Percentiles rank a stretch among this genome's conserved stretches.
phyloP scores from a whole-genome alignment of 2,329 filamentous ascomycete species.

The Sporothrix humicola region DNA sequence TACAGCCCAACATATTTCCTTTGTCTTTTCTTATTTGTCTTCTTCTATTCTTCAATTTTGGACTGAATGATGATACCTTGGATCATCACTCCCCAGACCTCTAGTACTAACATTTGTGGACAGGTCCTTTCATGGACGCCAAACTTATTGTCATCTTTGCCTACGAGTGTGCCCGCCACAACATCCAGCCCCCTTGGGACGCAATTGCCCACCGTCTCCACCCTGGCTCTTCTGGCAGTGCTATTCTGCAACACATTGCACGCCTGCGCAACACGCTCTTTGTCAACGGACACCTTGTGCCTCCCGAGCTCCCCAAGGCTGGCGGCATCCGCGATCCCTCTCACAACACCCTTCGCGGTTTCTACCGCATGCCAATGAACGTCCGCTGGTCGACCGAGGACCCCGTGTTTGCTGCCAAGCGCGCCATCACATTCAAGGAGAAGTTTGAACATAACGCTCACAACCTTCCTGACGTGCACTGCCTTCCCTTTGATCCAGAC shows the following conservation, averaged over 20 bases:
- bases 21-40: not conserved
- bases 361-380: slow-evolving; percentile 1
- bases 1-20: not conserved
- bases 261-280: slow-evolving; percentile 47
- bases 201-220: slow-evolving; percentile 50
- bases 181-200: slow-evolving; percentile 49
- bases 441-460: not conserved
- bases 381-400: slow-evolving; percentile 3
- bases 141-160: slow-evolving; percentile 51
- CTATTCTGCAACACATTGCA: slow-evolving; percentile 48
- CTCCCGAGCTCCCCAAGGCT: slow-evolving; percentile 41
- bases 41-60: not conserved
- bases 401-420: slow-evolving; percentile 8
- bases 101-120: not conserved
- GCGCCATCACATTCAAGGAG: not conserved
- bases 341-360: not conserved
- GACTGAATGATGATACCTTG: not conserved
- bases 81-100: not conserved
- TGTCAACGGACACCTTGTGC: slow-evolving; percentile 51
- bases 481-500: slow-evolving; percentile 3
- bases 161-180: slow-evolving; percentile 48
- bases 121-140: slow-evolving; percentile 55
- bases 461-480: not conserved
- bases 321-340: not conserved
- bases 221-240: slow-evolving; percentile 49